phyloP scores from a whole-genome alignment of 2,329 filamentous ascomycete genomes.

The Sporothrix curviconia region DNA sequence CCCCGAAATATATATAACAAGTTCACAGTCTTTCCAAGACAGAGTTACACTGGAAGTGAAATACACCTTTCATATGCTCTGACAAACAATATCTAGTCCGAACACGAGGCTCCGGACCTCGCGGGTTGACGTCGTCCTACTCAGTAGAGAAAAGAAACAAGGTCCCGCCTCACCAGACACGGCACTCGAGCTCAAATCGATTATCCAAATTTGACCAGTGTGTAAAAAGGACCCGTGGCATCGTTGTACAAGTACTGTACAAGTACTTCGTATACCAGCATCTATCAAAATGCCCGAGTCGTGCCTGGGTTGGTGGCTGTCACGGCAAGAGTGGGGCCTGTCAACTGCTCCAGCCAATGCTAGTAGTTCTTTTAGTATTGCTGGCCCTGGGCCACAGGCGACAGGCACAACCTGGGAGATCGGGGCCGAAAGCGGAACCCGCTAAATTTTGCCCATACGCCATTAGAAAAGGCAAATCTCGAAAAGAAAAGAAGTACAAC shows the following conservation, averaged over 20 bases:
- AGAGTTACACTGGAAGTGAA: too few relatives aligned
- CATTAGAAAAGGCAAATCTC: neutral
- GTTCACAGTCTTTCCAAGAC: too few relatives aligned
- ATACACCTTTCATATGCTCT: too few relatives aligned
- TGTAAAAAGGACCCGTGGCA: too few relatives aligned
- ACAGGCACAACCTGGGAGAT: slow-evolving; percentile 1
- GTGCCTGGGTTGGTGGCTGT: too few relatives aligned
- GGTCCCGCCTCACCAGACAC: neutral
- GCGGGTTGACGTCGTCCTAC: neutral
- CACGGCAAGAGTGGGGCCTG: slow-evolving; percentile 1
- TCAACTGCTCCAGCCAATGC: slow-evolving; percentile 1
- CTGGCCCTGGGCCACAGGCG: neutral
- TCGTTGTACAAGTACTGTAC: too few relatives aligned
- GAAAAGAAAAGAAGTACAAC: slow-evolving; percentile 6
- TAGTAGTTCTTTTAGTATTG: slow-evolving; percentile 4
- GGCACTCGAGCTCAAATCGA: too few relatives aligned
- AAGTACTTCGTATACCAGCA: too few relatives aligned
- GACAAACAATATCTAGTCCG: too few relatives aligned
- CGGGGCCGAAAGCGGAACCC: slow-evolving; percentile 15
- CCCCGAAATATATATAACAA: too few relatives aligned
- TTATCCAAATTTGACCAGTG: too few relatives aligned
- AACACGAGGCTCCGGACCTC: neutral
- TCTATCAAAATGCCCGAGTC: too few relatives aligned
- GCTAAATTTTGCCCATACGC: slow-evolving; percentile 7
- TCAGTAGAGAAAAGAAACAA: neutral